These are phyloP conservation scores for Triticum urartu DNA, from an alignment of 176 grass and related monocot genomes.

Conservation along the genomic window DNA sequence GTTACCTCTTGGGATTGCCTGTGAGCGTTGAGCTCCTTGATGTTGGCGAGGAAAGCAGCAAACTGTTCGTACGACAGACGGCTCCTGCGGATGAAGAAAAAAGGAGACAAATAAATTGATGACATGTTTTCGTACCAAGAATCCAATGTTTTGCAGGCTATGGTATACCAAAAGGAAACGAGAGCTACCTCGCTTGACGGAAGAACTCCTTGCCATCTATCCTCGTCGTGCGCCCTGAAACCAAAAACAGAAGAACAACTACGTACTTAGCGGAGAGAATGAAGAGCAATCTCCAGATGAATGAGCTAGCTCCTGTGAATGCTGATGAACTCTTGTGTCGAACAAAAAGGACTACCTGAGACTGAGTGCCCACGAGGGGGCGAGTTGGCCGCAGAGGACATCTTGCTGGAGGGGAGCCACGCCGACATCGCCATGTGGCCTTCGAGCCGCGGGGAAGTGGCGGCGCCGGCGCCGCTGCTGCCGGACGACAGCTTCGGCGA, in stretches of 20 bases:
- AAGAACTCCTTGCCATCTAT: conserved; percentile 99
- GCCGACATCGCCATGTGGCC: conserved; percentile 49
- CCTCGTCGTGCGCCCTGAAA: conserved; percentile 51
- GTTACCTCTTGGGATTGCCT: conserved; percentile 73
- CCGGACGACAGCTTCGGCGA: conserved; percentile 67
- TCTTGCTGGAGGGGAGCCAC: conserved; percentile 89
- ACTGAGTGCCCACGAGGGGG: conserved; percentile 56
- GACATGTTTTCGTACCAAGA: background rate
- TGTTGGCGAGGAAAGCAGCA: conserved; percentile 82
- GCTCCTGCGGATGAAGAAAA: conserved; percentile 43
- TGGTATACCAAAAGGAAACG: no score
- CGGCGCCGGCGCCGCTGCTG: conserved; percentile 15
- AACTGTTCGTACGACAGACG: conserved; percentile 97
- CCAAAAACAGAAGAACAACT: background rate
- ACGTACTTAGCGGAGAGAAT: background rate
- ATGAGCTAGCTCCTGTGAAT: background rate
- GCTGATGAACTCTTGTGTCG: background rate
- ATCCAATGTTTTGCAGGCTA: no score
- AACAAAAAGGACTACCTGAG: conserved; percentile 27
- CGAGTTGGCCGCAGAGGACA: conserved; percentile 77
- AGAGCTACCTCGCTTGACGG: conserved; percentile 69
- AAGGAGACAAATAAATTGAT: background rate
- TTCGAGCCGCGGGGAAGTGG: conserved; percentile 53
- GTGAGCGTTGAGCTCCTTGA: conserved; percentile 94
- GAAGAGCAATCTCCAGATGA: background rate